These are phyloP conservation scores for Psilocybe cyanescens DNA, from an alignment of 768 basidiomycete genomes.

Conservation along the genomic window DNA sequence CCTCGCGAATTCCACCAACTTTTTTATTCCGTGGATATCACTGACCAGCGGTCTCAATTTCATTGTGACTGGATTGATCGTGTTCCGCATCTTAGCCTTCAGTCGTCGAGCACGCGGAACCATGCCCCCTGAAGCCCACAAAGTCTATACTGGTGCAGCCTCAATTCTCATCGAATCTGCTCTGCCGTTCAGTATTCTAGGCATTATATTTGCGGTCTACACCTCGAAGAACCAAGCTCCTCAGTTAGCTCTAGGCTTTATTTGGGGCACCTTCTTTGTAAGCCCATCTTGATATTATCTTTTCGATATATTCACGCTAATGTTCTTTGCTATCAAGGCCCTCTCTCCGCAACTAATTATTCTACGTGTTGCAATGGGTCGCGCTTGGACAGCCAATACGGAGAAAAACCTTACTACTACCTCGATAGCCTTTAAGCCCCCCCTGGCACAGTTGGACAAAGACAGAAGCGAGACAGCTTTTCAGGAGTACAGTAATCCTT, in stretches of 20 bases:
- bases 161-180: conserved; percentile 8
- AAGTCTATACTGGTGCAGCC: conserved; percentile 1
- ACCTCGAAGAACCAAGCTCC: background rate
- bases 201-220: conserved; percentile 6
- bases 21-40: conserved; percentile 8
- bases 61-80: conserved; percentile 2
- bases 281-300: background rate
- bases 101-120: background rate
- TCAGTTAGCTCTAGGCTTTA: background rate
- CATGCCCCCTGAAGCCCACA: background rate
- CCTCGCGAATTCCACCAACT: background rate
- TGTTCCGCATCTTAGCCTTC: conserved; percentile 4
- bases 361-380: conserved; percentile 6
- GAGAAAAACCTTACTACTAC: background rate
- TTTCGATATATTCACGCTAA: background rate
- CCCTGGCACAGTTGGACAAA: background rate
- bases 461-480: background rate
- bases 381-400: background rate
- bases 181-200: background rate
- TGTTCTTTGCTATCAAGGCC: background rate
- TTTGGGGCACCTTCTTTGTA: conserved; percentile 4
- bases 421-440: background rate
- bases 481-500: background rate
- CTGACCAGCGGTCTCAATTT: background rate
- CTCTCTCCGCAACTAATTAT: conserved; percentile 11